Evolutionary conservation across 192 early-diverging fungal genomes (phyloP), one percentile per base, ranked within the genome.

Genomic region (Lunasporangiospora selenospora): DNA sequence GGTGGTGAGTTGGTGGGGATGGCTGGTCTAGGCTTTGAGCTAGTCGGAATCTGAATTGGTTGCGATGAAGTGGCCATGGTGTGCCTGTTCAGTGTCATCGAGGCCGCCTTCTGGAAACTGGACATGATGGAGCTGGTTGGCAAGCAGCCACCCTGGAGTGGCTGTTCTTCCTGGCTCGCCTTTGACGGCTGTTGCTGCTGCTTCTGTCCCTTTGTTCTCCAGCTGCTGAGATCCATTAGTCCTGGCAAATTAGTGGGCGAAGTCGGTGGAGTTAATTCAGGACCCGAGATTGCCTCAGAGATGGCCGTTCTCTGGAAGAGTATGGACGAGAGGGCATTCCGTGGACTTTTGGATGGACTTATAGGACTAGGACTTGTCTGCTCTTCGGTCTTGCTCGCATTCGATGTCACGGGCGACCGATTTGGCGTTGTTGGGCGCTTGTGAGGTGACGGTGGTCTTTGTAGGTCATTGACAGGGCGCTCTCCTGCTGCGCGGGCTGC

Each of bases 101-200:
- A 73, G 1, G 69, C 69, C 2, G 69, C 69, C 21, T 30, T 44
- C 32, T 73, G 69, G 10, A 73, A 44, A 4, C 58, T 62, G 6
- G 67, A 71, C 3, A 71, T 48, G 19, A 73, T 53, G 19, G 69
- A 51, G 43, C 63, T 73, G 21, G 69, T 63, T 10, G 69, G 58
- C 15, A 43, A 47, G 30, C 38, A n/a, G n/a, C n/a, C n/a, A n/a
- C n/a, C n/a, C n/a, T n/a, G n/a, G n/a, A n/a, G n/a, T n/a, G n/a
- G n/a, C n/a, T n/a, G n/a, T n/a, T n/a, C n/a, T n/a, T n/a, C 42
- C 19, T 38, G 53, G 3, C 33, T 9, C 8, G 58, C n/a, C n/a
- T 50, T 44, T 18, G 26, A 39, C 21, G 52, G 55, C 8, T 15
- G 23, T 24, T 44, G 37, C 6, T 53, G 50, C 24, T 48, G 36